These are phyloP conservation scores for Jamesozyma rosinii DNA, from an alignment of 805 yeast species.

Conservation along the genomic window DNA sequence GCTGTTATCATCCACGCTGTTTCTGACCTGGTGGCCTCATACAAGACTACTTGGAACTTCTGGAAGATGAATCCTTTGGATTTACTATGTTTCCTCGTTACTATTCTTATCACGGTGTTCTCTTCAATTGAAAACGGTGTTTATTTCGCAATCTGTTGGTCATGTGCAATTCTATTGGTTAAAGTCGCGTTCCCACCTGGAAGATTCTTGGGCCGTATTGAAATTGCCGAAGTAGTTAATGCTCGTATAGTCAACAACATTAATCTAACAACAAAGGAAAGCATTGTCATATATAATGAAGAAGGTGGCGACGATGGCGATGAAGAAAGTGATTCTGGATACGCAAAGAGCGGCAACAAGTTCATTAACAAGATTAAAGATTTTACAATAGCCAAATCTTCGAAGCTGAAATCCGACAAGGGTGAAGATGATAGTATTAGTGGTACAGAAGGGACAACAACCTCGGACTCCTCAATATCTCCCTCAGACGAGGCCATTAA, in stretches of 20 bases:
- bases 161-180: slow-evolving; percentile 63
- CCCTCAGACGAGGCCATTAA: background rate
- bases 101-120: slow-evolving; percentile 67
- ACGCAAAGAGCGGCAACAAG: background rate
- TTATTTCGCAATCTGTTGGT: slow-evolving; percentile 82
- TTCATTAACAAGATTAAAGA: background rate
- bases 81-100: slow-evolving; percentile 59
- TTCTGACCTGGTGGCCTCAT: slow-evolving; percentile 68
- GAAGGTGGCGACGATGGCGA: background rate
- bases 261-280: slow-evolving; percentile 4
- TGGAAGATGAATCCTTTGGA: slow-evolving; percentile 72
- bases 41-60: slow-evolving; percentile 54
- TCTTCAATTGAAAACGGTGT: slow-evolving; percentile 79
- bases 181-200: slow-evolving; percentile 76
- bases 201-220: slow-evolving; percentile 68
- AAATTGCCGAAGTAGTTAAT: slow-evolving; percentile 60
- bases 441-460: background rate
- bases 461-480: background rate
- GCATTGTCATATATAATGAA: background rate
- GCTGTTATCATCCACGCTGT: slow-evolving; percentile 94
- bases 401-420: background rate
- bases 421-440: background rate
- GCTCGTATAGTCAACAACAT: slow-evolving; percentile 37
- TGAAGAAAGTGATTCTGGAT: background rate
- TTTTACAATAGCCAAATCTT: background rate